A percentile compares a stretch with the other conserved stretches of the same genome.
These are phyloP conservation scores for Rhododendron ferrugineum DNA, from an alignment of 148 eudicot species.

Conservation along the genomic window DNA sequence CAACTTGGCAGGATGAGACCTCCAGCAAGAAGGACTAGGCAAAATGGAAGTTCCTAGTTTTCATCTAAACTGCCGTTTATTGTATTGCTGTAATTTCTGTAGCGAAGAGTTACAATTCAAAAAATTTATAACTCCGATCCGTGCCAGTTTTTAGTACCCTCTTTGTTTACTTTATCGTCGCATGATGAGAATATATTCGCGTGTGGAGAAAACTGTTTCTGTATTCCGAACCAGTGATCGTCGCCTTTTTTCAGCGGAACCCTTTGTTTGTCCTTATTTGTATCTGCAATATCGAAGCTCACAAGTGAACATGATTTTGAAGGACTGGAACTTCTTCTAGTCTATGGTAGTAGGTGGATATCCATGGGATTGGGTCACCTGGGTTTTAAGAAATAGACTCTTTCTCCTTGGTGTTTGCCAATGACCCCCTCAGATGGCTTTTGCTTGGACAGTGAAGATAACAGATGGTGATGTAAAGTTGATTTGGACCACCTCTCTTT, in stretches of 20 bases:
- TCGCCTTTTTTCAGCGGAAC: background rate
- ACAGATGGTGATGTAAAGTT: background rate
- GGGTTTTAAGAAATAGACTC: background rate
- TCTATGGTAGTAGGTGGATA: slow-evolving; percentile 6
- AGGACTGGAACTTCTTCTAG: background rate
- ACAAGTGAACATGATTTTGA: background rate
- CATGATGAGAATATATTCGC: too few species aligned
- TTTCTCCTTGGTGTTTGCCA: background rate
- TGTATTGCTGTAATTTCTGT: background rate
- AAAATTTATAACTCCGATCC: background rate
- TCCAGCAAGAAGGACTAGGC: slow-evolving; percentile 29
- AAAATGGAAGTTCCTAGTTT: background rate
- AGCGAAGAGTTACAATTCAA: background rate
- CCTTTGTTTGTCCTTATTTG: background rate
- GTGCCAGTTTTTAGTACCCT: background rate
- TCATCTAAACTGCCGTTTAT: background rate
- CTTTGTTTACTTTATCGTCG: background rate
- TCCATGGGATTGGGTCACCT: slow-evolving; percentile 10
- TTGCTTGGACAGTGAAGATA: background rate
- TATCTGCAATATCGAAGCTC: background rate
- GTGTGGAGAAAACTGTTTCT: background rate
- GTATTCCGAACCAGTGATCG: background rate
- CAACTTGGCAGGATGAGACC: slow-evolving; percentile 85
- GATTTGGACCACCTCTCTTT: background rate
- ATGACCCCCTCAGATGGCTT: background rate